A percentile compares a stretch with the other conserved stretches of the same genome.
Evolutionary conservation across 2,329 filamentous ascomycete genomes (phyloP).

Genomic region (Cladosporium sp.): DNA sequence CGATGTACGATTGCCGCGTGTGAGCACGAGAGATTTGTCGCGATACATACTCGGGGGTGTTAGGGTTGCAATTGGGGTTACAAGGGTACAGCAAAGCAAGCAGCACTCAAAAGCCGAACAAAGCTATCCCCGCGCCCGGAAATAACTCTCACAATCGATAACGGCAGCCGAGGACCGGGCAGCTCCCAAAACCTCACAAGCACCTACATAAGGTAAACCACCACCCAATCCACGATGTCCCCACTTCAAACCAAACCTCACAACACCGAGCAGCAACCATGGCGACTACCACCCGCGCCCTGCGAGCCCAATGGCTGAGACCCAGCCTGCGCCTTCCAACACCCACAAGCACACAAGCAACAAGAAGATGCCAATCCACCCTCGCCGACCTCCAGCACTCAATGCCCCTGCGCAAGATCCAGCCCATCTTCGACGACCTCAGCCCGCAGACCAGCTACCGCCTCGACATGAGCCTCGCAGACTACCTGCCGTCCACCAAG

Average conservation of each 20-base stretch:
- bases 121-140: too few relatives aligned
- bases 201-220: too few relatives aligned
- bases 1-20: too few relatives aligned
- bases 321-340: not conserved
- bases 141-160: too few relatives aligned
- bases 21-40: too few relatives aligned
- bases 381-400: conserved; percentile 35
- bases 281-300: conserved; percentile 14
- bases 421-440: conserved; percentile 50
- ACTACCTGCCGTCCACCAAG: conserved; percentile 42
- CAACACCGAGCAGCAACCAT: not conserved
- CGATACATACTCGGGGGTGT: too few relatives aligned
- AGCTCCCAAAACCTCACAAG: too few relatives aligned
- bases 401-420: conserved; percentile 45
- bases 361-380: conserved; percentile 28
- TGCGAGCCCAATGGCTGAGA: conserved; percentile 20
- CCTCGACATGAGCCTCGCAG: conserved; percentile 56
- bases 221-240: not conserved
- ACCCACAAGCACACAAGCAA: not conserved
- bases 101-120: too few relatives aligned
- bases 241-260: not conserved
- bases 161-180: too few relatives aligned
- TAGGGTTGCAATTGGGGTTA: too few relatives aligned
- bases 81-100: too few relatives aligned
- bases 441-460: conserved; percentile 59